Evolutionary conservation across 805 yeast genomes (phyloP).

Genomic region (Jamesozyma gamospora): DNA sequence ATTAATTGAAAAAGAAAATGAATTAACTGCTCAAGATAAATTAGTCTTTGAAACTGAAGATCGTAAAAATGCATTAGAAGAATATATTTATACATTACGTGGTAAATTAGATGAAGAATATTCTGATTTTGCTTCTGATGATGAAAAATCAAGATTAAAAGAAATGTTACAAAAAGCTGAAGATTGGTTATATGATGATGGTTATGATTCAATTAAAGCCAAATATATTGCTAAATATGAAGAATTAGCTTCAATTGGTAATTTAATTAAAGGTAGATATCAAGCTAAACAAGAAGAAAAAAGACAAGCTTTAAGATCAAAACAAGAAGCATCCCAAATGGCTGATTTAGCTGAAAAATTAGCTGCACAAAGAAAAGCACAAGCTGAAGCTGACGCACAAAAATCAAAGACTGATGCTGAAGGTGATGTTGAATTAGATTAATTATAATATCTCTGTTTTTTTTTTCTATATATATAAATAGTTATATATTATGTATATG

Average conservation of each 20-base stretch:
- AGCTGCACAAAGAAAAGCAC: constrained; percentile 66
- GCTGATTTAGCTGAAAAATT: constrained; percentile 75
- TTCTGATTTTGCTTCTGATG: constrained; percentile 77
- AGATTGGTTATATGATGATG: constrained; percentile 98
- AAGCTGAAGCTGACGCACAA: constrained; percentile 22
- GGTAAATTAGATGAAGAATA: constrained; percentile 92
- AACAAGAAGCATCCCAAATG: constrained; percentile 79
- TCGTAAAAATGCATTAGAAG: constrained; percentile 96
- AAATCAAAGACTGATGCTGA: constrained; percentile 31
- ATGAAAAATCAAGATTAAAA: constrained; percentile 73
- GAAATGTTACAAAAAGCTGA: constrained; percentile 76
- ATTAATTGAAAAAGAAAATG: constrained; percentile 72
- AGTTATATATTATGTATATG: not conserved
- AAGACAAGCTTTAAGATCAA: constrained; percentile 76
- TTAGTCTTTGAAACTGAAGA: constrained; percentile 98
- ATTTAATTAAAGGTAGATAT: constrained; percentile 92
- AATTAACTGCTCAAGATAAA: constrained; percentile 83
- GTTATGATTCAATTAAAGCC: constrained; percentile 93
- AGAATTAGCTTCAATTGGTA: constrained; percentile 90
- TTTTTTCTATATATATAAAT: not conserved
- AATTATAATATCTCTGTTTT: not conserved
- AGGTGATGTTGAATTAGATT: constrained; percentile 34
- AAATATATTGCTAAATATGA: constrained; percentile 96
- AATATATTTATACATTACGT: constrained; percentile 94
- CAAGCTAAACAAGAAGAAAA: constrained; percentile 90